These are phyloP conservation scores for Senna tora DNA, from an alignment of 306 rosid species.

Conservation along the genomic window DNA sequence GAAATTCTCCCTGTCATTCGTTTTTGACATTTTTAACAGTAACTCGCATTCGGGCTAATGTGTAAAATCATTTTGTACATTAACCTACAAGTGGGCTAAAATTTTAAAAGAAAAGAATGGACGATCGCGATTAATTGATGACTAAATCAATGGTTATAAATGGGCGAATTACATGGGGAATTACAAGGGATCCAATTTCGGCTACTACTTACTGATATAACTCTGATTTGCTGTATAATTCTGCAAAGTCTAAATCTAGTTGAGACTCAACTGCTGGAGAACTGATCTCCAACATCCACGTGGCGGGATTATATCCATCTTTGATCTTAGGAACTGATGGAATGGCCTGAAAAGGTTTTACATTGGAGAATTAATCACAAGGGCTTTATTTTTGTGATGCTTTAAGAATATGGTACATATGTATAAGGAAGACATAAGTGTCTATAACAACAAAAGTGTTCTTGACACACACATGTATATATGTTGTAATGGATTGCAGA, in stretches of 20 bases:
- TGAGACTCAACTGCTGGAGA: slow-evolving; percentile 47
- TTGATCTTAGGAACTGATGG: slow-evolving; percentile 50
- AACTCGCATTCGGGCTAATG: too few relatives aligned
- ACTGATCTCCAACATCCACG: slow-evolving; percentile 59
- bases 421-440: too few relatives aligned
- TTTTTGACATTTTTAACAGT: too few relatives aligned
- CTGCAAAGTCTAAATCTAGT: slow-evolving; percentile 52
- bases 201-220: slow-evolving; percentile 47
- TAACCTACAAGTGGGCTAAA: too few relatives aligned
- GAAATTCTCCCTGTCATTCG: too few relatives aligned
- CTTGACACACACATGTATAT: background rate
- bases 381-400: background rate
- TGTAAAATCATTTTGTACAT: too few relatives aligned
- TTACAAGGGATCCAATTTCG: background rate
- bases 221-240: slow-evolving; percentile 48
- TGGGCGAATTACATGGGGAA: too few relatives aligned
- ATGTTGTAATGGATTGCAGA: background rate
- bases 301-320: slow-evolving; percentile 56
- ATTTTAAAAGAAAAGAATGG: too few relatives aligned
- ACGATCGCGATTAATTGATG: too few relatives aligned
- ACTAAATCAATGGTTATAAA: too few relatives aligned
- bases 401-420: background rate
- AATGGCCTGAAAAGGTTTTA: slow-evolving; percentile 46
- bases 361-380: slow-evolving; percentile 5
- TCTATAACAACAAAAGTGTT: background rate